Evolutionary conservation across 2,329 filamentous ascomycete genomes (phyloP).

Genomic region (Tolypocladium sp.): DNA sequence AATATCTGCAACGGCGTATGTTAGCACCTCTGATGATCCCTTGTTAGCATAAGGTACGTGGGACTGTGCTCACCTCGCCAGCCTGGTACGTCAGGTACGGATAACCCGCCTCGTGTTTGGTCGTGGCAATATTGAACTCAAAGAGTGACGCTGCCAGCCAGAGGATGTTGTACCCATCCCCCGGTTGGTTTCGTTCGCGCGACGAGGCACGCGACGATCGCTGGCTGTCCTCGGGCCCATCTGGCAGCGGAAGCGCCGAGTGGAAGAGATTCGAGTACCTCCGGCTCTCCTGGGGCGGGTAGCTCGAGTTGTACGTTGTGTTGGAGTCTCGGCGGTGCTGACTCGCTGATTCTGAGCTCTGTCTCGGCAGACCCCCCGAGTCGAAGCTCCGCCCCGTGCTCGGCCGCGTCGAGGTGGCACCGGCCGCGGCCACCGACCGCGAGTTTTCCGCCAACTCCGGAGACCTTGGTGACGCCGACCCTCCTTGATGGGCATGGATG

Average conservation of each 20-base stretch:
- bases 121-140: conserved; percentile 92
- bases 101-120: conserved; percentile 87
- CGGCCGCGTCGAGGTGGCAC: conserved; percentile 35
- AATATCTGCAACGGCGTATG: conserved; percentile 49
- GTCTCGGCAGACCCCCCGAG: conserved; percentile 38
- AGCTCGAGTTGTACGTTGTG: conserved; percentile 43
- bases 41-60: too few relatives aligned
- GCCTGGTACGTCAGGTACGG: conserved; percentile 93
- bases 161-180: conserved; percentile 60
- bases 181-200: conserved; percentile 42
- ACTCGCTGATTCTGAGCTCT: conserved; percentile 41
- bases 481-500: conserved; percentile 32
- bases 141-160: conserved; percentile 92
- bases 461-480: conserved; percentile 48
- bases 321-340: conserved; percentile 43
- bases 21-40: neutral
- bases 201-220: conserved; percentile 51
- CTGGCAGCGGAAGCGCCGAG: conserved; percentile 74
- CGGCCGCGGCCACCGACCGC: conserved; percentile 33
- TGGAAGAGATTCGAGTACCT: conserved; percentile 75
- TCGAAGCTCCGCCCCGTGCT: conserved; percentile 53
- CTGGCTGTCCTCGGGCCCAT: conserved; percentile 46
- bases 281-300: conserved; percentile 33
- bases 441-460: conserved; percentile 42
- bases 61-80: conserved; percentile 58